Percentiles rank a stretch among this genome's conserved stretches.
Conservation (phyloP, 352 stramenopile species). For the Globisporangium camurandrum region DNA sequence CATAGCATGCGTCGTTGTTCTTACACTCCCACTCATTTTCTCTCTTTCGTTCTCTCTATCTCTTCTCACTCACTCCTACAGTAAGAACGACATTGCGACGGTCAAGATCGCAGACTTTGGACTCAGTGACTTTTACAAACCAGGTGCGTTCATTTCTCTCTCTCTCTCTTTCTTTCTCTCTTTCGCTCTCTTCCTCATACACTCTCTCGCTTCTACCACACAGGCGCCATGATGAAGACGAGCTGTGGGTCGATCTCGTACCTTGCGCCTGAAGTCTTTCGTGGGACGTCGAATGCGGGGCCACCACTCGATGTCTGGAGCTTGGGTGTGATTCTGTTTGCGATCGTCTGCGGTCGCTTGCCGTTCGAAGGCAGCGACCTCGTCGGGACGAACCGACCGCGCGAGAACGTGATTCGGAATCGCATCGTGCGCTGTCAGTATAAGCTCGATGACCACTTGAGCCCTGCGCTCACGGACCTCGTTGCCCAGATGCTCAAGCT, state of each 20-base stretch:
- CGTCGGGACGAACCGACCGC: conserved; percentile 58
- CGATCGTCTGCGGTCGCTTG: conserved; percentile 71
- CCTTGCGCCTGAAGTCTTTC: conserved; percentile 81
- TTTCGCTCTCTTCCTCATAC: neutral
- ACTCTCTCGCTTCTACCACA: neutral
- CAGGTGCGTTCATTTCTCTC: conserved; percentile 16
- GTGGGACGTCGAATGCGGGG: conserved; percentile 70
- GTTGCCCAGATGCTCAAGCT: conserved; percentile 72
- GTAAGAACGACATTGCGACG: conserved; percentile 75
- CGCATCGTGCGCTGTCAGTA: conserved; percentile 83
- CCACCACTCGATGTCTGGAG: conserved; percentile 89
- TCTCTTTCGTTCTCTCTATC: neutral
- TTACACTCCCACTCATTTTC: neutral
- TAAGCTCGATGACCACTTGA: conserved; percentile 72
- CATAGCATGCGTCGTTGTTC: neutral
- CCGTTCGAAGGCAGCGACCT: conserved; percentile 82
- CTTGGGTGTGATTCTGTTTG: conserved; percentile 84
- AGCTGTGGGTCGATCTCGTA: conserved; percentile 85
- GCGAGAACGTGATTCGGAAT: conserved; percentile 79
- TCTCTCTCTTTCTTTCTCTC: neutral
- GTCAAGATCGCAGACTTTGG: conserved; percentile 87
- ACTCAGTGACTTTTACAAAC: conserved; percentile 83
- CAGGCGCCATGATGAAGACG: conserved; percentile 79
- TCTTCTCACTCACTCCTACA: conserved; percentile 8
- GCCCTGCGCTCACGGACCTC: conserved; percentile 60